Base-by-base conservation (phyloP, 2,329 filamentous ascomycete genomes). In the Thermomyces lanuginosus region DNA sequence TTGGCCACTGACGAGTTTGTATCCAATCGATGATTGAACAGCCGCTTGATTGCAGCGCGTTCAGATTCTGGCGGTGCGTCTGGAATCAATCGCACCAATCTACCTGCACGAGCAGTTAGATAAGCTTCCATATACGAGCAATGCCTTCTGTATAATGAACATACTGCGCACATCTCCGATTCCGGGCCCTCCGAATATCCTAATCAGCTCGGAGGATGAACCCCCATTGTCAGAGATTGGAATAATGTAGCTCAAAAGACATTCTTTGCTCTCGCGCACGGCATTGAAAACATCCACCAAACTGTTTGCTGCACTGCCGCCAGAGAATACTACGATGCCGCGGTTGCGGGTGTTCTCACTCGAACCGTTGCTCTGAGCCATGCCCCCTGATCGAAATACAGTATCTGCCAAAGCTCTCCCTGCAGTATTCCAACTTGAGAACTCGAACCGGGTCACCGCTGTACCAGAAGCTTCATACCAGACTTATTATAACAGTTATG, bases 181-280 rank as follows among this genome's bases (percentile, higher is more conserved):
- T 2, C 86, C 86, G 37, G 86, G 86, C 1, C 89, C 89, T 8
- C 86, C 89, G 55, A 95, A 89, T 18, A 95, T 83, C 18, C 89
- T 69, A 38, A 93, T 92, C 43, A 93, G 61, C 58, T 95, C 86
- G 22, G 81, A 92, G 2, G 83, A 91, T 41, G 80, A 91, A 20
- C 86, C 86, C 25, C 86, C 86, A 53, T 95, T 95, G 56, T 95
- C 86, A 38, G 79, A 89, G 48, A 93, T 92, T 18, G 86, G 86
- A 27, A 95, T 92, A 32, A 93, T 72, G 51, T 92, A 91, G 53
- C 71, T 81, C 21, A 91, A 56, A 2, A 66, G 60, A 44, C 76
- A 77, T 21, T 65, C 55, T 35, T 76, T 78, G 40, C 65, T 73
- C 35, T 72, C 54, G 8, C 69, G 62, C 17, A 79, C 61, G 10